Evolutionary conservation across 148 eudicot genomes (phyloP).

Genomic region (Chenopodium berlandieri): DNA sequence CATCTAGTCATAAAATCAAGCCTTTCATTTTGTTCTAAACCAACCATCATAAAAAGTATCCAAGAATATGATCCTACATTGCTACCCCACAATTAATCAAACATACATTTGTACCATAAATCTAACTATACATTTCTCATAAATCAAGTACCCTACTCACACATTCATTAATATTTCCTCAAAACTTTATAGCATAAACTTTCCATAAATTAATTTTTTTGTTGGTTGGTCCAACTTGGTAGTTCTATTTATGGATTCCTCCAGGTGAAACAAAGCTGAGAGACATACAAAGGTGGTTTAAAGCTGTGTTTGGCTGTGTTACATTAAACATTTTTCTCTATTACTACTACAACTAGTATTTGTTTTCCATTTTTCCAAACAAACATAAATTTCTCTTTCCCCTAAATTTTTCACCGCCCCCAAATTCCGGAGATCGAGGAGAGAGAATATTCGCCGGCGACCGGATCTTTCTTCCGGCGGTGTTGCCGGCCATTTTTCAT

Average conservation of each 20-base stretch:
- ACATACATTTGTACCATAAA: not conserved
- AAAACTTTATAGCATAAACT: no score
- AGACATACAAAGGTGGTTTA: constrained; percentile 3
- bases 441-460: constrained; percentile 17
- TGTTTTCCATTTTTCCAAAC: not conserved
- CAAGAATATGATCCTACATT: no score
- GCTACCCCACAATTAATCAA: no score
- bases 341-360: not conserved
- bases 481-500: not conserved
- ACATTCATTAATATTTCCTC: no score
- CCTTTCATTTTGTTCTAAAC: no score
- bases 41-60: not conserved
- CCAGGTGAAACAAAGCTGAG: not conserved
- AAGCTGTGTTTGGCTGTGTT: constrained; percentile 18
- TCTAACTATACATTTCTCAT: not conserved
- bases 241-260: no score
- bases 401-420: not conserved
- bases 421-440: constrained; percentile 12
- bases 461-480: constrained; percentile 12
- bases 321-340: not conserved
- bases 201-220: no score
- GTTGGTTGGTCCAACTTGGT: no score
- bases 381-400: not conserved
- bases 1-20: no score
- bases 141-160: no score